These are phyloP conservation scores for Sphaerulina vaccinii DNA, from an alignment of 2,329 filamentous ascomycete genomes.

Conservation along the genomic window DNA sequence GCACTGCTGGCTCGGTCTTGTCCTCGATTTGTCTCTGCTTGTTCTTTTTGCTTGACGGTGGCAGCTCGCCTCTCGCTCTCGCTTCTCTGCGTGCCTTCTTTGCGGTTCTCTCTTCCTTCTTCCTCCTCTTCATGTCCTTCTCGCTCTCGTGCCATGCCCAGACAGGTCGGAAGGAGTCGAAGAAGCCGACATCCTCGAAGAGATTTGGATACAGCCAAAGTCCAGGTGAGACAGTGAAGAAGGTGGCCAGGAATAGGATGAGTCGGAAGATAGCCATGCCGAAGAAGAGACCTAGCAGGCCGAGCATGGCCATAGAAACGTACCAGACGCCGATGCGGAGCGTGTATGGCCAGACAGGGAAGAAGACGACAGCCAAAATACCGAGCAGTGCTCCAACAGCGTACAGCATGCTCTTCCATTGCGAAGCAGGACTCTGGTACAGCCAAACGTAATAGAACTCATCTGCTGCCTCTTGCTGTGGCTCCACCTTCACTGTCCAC, in stretches of 20 bases:
- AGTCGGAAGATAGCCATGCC: constrained; percentile 95
- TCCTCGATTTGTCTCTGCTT: constrained; percentile 22
- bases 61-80: constrained; percentile 30
- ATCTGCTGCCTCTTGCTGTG: constrained; percentile 84
- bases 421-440: constrained; percentile 73
- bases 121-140: constrained; percentile 39
- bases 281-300: constrained; percentile 89
- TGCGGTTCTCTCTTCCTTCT: constrained; percentile 37
- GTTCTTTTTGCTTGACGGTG: constrained; percentile 15
- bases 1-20: constrained; percentile 14
- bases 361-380: constrained; percentile 88
- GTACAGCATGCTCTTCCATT: constrained; percentile 91
- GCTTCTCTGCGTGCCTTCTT: constrained; percentile 36
- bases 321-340: constrained; percentile 96
- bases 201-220: constrained; percentile 98
- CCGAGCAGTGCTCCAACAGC: constrained; percentile 76
- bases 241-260: constrained; percentile 89
- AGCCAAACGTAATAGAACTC: constrained; percentile 96
- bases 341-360: constrained; percentile 92
- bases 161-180: constrained; percentile 91
- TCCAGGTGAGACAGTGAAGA: constrained; percentile 79
- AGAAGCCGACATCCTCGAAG: constrained; percentile 97
- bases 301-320: constrained; percentile 88
- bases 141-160: constrained; percentile 86
- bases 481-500: constrained; percentile 94